A percentile compares a stretch with the other conserved stretches of the same genome.
Conservation (phyloP, 164 flowering plant genomes). For the Magnolia changhungtana region DNA sequence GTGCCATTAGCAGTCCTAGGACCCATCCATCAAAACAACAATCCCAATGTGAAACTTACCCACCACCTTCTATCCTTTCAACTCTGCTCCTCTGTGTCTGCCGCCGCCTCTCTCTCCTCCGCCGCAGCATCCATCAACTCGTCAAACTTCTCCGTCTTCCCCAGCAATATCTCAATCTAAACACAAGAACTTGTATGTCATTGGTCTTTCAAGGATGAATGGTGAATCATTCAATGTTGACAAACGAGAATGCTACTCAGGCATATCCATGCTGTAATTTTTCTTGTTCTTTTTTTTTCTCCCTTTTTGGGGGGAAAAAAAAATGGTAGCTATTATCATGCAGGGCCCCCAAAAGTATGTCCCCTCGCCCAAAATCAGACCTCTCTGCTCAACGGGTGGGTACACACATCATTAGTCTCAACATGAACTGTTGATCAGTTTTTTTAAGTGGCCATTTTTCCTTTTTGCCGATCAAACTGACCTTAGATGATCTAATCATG, state of each 20-base stretch:
- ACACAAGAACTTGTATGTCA: not conserved
- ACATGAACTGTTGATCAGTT: not conserved
- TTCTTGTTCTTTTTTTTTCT: too few species aligned
- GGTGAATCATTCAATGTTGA: too few species aligned
- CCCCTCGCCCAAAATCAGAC: not conserved
- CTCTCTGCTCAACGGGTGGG: not conserved
- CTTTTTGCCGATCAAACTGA: too few species aligned
- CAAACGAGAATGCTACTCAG: not conserved
- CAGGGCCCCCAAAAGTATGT: not conserved
- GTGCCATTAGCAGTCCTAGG: slow-evolving; percentile 4
- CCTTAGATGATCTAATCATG: too few species aligned
- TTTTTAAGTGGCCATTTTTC: not conserved
- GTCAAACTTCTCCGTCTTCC: slow-evolving; percentile 77
- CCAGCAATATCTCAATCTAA: slow-evolving; percentile 80
- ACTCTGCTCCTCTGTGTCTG: slow-evolving; percentile 50
- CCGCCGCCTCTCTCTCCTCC: slow-evolving; percentile 44
- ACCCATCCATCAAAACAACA: not conserved
- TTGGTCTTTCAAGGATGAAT: too few species aligned
- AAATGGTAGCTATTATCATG: not conserved
- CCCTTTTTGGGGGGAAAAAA: too few species aligned
- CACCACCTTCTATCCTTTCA: slow-evolving; percentile 3
- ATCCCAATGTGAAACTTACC: slow-evolving; percentile 1
- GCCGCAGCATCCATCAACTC: slow-evolving; percentile 89
- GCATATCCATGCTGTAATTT: not conserved
- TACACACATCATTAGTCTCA: not conserved